Evolutionary conservation across 2,329 filamentous ascomycete genomes (phyloP).

Genomic region (Stagonosporopsis cucurbitacearum): DNA sequence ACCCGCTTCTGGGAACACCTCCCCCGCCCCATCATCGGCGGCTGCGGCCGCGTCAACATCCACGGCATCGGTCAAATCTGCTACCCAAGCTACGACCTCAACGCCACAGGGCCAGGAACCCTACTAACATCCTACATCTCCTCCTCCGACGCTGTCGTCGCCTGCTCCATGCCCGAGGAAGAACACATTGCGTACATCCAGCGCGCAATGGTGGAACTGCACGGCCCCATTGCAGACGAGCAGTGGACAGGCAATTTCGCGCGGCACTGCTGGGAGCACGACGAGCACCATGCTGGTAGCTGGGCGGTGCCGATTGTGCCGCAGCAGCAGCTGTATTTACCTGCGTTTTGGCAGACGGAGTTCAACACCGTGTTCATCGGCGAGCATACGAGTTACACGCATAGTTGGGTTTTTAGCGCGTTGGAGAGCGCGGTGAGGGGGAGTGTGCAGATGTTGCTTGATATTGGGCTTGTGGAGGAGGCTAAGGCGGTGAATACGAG

Average conservation of each 20-base stretch:
- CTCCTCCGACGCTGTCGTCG: slow-evolving; percentile 50
- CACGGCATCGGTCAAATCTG: slow-evolving; percentile 65
- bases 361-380: slow-evolving; percentile 67
- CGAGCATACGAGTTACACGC: slow-evolving; percentile 72
- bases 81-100: slow-evolving; percentile 71
- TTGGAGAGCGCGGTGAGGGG: slow-evolving; percentile 69
- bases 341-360: slow-evolving; percentile 72
- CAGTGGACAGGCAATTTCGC: slow-evolving; percentile 69
- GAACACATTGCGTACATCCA: slow-evolving; percentile 68
- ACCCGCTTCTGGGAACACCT: slow-evolving; percentile 65
- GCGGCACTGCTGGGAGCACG: slow-evolving; percentile 67
- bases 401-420: slow-evolving; percentile 70
- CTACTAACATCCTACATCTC: slow-evolving; percentile 63
- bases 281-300: slow-evolving; percentile 63
- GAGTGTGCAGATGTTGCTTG: slow-evolving; percentile 65
- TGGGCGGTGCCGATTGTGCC: slow-evolving; percentile 66
- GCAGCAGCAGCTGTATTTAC: slow-evolving; percentile 71
- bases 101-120: slow-evolving; percentile 62
- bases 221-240: slow-evolving; percentile 62
- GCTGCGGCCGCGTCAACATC: slow-evolving; percentile 65
- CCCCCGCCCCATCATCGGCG: slow-evolving; percentile 63
- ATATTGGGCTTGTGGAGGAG: slow-evolving; percentile 69
- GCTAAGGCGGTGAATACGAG: slow-evolving; percentile 66
- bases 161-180: slow-evolving; percentile 57
- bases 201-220: slow-evolving; percentile 68